phyloP scores from a whole-genome alignment of 306 rosid genomes.

The Datisca glomerata region DNA sequence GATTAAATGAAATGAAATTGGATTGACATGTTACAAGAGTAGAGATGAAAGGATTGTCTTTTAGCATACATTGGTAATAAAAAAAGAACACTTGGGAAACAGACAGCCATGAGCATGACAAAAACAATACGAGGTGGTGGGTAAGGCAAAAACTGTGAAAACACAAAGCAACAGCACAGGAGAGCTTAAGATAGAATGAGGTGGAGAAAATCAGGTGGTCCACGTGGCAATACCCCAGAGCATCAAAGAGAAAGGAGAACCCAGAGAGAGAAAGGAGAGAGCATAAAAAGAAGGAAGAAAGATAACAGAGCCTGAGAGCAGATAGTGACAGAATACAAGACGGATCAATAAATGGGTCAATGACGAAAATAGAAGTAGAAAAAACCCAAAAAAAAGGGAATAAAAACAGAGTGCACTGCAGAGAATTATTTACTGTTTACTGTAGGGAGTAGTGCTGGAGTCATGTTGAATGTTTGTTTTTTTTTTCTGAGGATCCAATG shows the following conservation, averaged over 20 bases:
- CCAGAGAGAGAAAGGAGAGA: not conserved
- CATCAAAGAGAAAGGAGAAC: slow-evolving; percentile 4
- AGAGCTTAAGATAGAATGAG: slow-evolving; percentile 8
- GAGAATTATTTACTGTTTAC: not conserved
- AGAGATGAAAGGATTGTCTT: no score
- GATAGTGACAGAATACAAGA: not conserved
- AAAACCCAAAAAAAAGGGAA: not conserved
- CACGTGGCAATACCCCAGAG: slow-evolving; percentile 36
- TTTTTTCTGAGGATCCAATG: no score
- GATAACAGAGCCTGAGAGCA: not conserved
- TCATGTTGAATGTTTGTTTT: no score
- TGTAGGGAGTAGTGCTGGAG: no score
- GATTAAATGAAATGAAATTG: no score
- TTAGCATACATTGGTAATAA: no score
- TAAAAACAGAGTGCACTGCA: not conserved
- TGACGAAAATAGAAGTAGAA: no score
- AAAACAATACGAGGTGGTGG: not conserved
- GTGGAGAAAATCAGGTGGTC: slow-evolving; percentile 14
- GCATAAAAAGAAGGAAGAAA: not conserved
- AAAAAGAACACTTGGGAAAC: no score
- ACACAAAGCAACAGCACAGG: not conserved
- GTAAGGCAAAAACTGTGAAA: not conserved
- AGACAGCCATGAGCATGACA: no score
- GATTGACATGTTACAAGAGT: no score
- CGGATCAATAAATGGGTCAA: slow-evolving; percentile 8